Percentiles rank a stretch among this genome's conserved stretches.
These are phyloP conservation scores for Eucalyptus shirleyi DNA, from an alignment of 345 rosid species.

Conservation along the genomic window DNA sequence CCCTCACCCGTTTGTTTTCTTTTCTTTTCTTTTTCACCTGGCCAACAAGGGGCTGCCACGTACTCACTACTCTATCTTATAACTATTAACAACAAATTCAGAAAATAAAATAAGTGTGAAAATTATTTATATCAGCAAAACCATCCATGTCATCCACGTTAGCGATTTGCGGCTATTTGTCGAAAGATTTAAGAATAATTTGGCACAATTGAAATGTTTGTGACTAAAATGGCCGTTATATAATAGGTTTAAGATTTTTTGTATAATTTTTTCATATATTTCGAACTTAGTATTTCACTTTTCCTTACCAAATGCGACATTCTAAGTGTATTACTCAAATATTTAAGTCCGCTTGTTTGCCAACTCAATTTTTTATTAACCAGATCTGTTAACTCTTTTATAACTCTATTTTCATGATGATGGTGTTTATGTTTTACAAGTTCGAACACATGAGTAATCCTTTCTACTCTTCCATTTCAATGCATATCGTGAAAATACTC, in stretches of 20 bases:
- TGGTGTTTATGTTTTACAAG: neutral
- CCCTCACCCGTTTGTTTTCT: rapidly evolving
- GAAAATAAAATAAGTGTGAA: too few relatives aligned
- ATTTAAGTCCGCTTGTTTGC: neutral
- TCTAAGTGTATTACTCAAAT: neutral
- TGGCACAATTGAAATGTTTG: too few relatives aligned
- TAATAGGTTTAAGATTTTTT: too few relatives aligned
- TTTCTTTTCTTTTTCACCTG: too few relatives aligned
- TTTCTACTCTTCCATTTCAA: neutral
- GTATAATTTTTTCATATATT: neutral
- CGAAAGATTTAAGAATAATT: too few relatives aligned
- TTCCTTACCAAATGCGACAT: neutral
- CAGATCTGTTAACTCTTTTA: neutral
- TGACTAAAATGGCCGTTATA: too few relatives aligned
- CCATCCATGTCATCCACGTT: rapidly evolving
- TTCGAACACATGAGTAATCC: neutral
- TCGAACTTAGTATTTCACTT: neutral
- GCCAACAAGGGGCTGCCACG: rapidly evolving
- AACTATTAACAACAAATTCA: too few relatives aligned
- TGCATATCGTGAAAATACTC: neutral
- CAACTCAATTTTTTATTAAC: neutral
- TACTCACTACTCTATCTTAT: too few relatives aligned
- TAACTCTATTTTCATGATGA: neutral
- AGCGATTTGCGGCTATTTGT: rapidly evolving
- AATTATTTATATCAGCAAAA: too few relatives aligned